Evolutionary conservation across 2,329 filamentous ascomycete species (phyloP).

Genomic region (Akanthomyces muscarius): DNA sequence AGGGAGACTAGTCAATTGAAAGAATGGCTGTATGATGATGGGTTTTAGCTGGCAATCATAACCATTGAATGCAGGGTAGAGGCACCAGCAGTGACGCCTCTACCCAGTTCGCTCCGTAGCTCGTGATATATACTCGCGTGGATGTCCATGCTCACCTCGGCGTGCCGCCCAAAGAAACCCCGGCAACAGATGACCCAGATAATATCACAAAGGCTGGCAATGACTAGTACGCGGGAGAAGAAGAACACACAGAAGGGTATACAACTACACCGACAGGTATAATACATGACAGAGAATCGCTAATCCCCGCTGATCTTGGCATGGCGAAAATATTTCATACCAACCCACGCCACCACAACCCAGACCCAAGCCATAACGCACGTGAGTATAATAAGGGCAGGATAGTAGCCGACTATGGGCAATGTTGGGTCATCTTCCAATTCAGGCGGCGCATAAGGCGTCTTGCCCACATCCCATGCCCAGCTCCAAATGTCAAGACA

Average conservation of each 20-base stretch:
- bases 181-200: background rate
- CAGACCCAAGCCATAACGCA: slow-evolving; percentile 98
- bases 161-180: background rate
- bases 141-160: too few species aligned
- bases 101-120: background rate
- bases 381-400: slow-evolving; percentile 86
- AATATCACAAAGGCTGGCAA: background rate
- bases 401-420: slow-evolving; percentile 96
- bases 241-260: background rate
- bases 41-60: too few species aligned
- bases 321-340: slow-evolving; percentile 99
- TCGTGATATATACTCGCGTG: background rate
- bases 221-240: background rate
- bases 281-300: background rate
- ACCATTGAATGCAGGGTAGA: too few species aligned
- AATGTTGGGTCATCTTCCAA: slow-evolving; percentile 91
- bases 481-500: slow-evolving; percentile 95
- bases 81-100: too few species aligned
- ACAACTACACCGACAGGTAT: background rate
- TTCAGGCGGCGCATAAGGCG: slow-evolving; percentile 90
- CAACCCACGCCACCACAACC: slow-evolving; percentile 96
- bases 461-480: slow-evolving; percentile 98
- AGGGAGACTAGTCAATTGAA: too few species aligned
- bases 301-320: slow-evolving; percentile 76
- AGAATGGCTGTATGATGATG: too few species aligned